Evolutionary conservation across 495 filamentous ascomycete species (phyloP), one percentile per base, ranked within the genome.

Genomic region (Aspergillus affinis): DNA sequence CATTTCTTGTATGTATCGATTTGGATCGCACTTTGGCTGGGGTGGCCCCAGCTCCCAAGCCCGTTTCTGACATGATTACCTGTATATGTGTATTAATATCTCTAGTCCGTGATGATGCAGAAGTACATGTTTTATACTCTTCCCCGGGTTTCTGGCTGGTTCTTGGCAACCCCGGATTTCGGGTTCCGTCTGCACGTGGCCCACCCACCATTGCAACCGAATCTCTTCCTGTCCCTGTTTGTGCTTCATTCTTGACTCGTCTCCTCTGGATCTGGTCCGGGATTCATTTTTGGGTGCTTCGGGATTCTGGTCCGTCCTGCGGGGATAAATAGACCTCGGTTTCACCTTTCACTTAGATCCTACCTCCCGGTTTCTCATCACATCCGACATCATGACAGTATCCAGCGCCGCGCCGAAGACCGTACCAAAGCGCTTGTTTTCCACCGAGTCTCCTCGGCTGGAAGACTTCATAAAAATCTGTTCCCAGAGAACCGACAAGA

Each of bases 401-500:
- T 56, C 61, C 51, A 68, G 66, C 36, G 62, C 61, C 9, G 57
- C 65, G 21, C 41, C 58, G 15, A 58, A 52, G 17, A 1, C 45
- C 5, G 59, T 69, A 12, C 58, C 68, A 10, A 58, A 65, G 15
- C 62, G 74, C 19, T 66, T 71, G 44, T 74, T 69, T 56, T 44
- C 67, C 15, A 18, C 59, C 6, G 50, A 58, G 12, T 58, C 71
- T 2, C 18, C 66, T 9, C 27, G 65, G 4, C 65, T 80, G 0
- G 59, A 71, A 19, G 75, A 76, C 2, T 79, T 85, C 61, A 71
- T 75, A 48, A 51, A 58, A 7, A 72, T 84, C 55, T 80, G 74
- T 56, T 73, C 75, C 15, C 75, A 73, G 59, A 69, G 60, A 10
- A 69, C 72, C 48, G 55, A 69, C 21, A 50, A 52, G 52, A 50